phyloP scores from a whole-genome alignment of 2,329 filamentous ascomycete species.

The Ophiocordyceps camponoti-rufipedis region DNA sequence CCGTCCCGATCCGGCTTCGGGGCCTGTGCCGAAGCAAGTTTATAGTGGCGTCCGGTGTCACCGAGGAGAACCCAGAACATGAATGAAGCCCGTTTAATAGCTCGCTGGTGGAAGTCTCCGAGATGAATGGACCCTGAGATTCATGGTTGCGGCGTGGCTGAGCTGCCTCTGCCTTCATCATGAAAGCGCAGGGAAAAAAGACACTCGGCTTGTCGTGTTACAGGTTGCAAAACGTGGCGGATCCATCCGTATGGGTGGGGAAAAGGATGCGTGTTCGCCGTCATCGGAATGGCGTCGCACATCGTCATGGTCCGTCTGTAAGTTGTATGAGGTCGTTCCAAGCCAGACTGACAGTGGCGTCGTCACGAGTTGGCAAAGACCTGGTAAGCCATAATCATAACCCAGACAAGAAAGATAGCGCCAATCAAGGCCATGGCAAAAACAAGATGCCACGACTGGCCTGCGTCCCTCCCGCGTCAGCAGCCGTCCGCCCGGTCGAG shows the following conservation, averaged over 20 bases:
- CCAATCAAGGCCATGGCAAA: conserved; percentile 46
- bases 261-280: not conserved
- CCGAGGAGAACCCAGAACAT: not conserved
- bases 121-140: not conserved
- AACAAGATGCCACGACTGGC: conserved; percentile 44
- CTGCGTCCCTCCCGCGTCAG: conserved; percentile 11
- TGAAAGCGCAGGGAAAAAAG: too few species aligned
- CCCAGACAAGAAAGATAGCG: conserved; percentile 43
- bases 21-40: not conserved
- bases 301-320: not conserved
- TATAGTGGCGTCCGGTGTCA: not conserved
- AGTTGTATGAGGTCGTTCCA: not conserved
- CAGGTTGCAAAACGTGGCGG: not conserved
- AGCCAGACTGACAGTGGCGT: not conserved
- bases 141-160: not conserved
- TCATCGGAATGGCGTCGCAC: not conserved
- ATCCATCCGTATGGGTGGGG: too few species aligned
- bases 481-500: not conserved
- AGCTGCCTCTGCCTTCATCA: too few species aligned
- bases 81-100: too few species aligned
- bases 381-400: conserved; percentile 49
- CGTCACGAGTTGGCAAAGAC: conserved; percentile 32
- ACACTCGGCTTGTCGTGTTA: not conserved
- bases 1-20: not conserved
- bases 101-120: too few species aligned